phyloP scores from a whole-genome alignment of 139 green algal species.

The Tetradesmus lagerheimii region DNA sequence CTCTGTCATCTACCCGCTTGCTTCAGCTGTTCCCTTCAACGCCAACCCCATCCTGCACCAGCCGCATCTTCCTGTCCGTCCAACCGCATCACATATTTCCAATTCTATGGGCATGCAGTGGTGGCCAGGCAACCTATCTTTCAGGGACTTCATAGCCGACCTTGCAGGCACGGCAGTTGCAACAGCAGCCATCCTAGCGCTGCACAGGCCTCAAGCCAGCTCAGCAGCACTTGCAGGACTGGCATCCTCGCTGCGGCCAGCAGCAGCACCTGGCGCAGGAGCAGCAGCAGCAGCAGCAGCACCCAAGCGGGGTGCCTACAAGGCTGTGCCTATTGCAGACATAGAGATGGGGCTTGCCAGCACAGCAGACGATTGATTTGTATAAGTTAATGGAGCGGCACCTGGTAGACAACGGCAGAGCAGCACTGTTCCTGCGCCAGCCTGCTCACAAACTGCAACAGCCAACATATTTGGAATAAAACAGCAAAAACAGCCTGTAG shows the following conservation, averaged over 20 bases:
- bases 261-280: not conserved
- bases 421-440: not conserved
- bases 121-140: slow-evolving; percentile 44
- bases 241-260: not conserved
- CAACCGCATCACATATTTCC: not conserved
- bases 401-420: not conserved
- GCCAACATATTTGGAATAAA: not conserved
- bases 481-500: not conserved
- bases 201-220: slow-evolving; percentile 17
- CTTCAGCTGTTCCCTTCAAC: not conserved
- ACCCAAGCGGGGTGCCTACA: slow-evolving; percentile 5
- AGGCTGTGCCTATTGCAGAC: slow-evolving; percentile 22
- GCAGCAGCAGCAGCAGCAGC: not conserved
- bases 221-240: slow-evolving; percentile 16
- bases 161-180: slow-evolving; percentile 21
- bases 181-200: not conserved
- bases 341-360: slow-evolving; percentile 20
- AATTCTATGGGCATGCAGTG: slow-evolving; percentile 1
- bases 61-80: not conserved
- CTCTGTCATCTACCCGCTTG: not conserved
- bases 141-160: slow-evolving; percentile 37
- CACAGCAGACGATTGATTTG: not conserved
- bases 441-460: not conserved
- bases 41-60: not conserved
- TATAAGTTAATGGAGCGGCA: not conserved